phyloP scores from a whole-genome alignment of 1,284 basidiomycete species.

The Puccinia triticina region DNA sequence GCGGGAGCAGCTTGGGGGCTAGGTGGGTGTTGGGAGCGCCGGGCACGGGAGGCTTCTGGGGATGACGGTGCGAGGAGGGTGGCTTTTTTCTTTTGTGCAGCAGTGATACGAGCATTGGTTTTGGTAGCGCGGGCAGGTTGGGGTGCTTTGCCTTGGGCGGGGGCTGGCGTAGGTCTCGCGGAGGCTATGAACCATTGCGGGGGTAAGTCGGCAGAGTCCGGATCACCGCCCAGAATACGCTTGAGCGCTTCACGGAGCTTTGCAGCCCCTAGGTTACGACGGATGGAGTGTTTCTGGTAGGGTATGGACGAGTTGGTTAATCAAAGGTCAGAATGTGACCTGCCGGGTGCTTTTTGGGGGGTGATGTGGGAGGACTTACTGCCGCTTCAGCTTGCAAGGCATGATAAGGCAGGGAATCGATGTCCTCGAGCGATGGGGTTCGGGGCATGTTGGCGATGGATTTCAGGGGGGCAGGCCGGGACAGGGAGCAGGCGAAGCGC shows the following conservation, averaged over 20 bases:
- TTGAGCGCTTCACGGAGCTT: slow-evolving; percentile 41
- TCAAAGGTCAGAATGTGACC: not conserved
- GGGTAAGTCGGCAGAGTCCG: slow-evolving; percentile 15
- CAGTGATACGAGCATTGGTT: slow-evolving; percentile 10
- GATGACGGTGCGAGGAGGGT: not conserved
- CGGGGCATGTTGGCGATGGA: slow-evolving; percentile 14
- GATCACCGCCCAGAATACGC: not conserved
- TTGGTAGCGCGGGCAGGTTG: not conserved
- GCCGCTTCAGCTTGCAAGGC: slow-evolving; percentile 46
- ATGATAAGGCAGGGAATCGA: slow-evolving; percentile 42
- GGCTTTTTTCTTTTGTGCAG: not conserved
- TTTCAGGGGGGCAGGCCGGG: not conserved
- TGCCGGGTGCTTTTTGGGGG: not conserved
- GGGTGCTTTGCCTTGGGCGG: not conserved
- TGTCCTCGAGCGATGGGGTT: slow-evolving; percentile 20
- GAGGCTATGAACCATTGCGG: slow-evolving; percentile 35
- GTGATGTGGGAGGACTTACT: not conserved
- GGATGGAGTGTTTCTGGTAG: slow-evolving; percentile 40
- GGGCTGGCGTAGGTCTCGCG: not conserved
- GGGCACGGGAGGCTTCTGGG: not conserved
- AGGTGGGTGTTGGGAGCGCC: not conserved
- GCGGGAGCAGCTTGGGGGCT: not conserved
- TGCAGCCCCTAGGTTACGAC: slow-evolving; percentile 39
- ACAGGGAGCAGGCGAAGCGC: not conserved
- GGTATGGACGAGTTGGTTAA: not conserved